phyloP scores from a whole-genome alignment of 768 basidiomycete species.

The Candolleomyces eurysporus region DNA sequence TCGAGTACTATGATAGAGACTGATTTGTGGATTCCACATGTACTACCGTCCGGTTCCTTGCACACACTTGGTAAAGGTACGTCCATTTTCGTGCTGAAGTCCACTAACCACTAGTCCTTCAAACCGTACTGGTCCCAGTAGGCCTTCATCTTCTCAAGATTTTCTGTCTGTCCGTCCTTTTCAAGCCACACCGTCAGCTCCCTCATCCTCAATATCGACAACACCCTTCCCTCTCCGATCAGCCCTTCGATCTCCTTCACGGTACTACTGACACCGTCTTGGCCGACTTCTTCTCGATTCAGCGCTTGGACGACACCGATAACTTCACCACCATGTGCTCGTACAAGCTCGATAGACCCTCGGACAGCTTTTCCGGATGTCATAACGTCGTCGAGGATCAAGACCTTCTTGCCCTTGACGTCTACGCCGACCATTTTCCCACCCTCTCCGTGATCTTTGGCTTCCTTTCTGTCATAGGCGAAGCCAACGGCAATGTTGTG shows the following conservation, averaged over 20 bases:
- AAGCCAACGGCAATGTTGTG: conserved; percentile 69
- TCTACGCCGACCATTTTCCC: conserved; percentile 86
- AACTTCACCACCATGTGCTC: conserved; percentile 68
- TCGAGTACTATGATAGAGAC: no score
- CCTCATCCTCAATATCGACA: conserved; percentile 79
- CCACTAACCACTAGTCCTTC: conserved; percentile 28
- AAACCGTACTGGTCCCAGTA: conserved; percentile 77
- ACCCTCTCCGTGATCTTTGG: conserved; percentile 95
- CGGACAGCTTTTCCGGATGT: conserved; percentile 89
- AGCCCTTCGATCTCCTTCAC: conserved; percentile 79
- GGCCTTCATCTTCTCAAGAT: conserved; percentile 68
- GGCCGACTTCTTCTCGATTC: conserved; percentile 83
- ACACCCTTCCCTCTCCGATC: conserved; percentile 69
- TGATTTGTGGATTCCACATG: no score
- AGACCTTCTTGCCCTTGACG: conserved; percentile 76
- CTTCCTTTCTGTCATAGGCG: conserved; percentile 93
- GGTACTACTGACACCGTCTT: conserved; percentile 65
- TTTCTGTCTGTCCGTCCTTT: conserved; percentile 58
- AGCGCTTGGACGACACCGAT: conserved; percentile 87
- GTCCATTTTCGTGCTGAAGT: not conserved
- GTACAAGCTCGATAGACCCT: conserved; percentile 74
- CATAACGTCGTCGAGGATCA: conserved; percentile 96
- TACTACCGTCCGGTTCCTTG: no score
- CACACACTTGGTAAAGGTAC: no score
- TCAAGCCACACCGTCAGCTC: conserved; percentile 85